phyloP scores from a whole-genome alignment of 495 filamentous ascomycete genomes.

The Bacidia rubella region DNA sequence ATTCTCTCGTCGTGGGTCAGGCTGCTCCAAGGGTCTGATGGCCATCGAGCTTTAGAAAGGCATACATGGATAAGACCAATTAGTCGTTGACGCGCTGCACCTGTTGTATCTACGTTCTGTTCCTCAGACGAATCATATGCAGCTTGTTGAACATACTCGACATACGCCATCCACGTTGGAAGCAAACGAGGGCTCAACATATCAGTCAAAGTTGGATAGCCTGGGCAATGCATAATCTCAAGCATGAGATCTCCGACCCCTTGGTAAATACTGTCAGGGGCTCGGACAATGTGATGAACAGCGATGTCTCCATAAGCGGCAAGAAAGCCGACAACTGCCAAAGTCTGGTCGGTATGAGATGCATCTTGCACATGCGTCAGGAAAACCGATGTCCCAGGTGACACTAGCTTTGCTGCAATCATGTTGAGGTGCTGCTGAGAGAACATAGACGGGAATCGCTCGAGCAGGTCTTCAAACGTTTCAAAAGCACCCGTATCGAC shows the following conservation, averaged over 20 bases:
- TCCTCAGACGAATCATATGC: conserved; percentile 11
- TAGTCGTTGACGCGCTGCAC: conserved; percentile 25
- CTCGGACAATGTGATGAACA: conserved; percentile 33
- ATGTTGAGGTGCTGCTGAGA: conserved; percentile 37
- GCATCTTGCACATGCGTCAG: conserved; percentile 38
- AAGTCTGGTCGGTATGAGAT: conserved; percentile 48
- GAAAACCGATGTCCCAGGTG: conserved; percentile 34
- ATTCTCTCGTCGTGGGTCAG: conserved; percentile 63
- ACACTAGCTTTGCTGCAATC: conserved; percentile 39
- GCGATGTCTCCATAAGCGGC: conserved; percentile 54
- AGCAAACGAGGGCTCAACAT: conserved; percentile 59
- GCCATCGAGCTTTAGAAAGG: conserved; percentile 50
- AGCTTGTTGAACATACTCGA: conserved; percentile 38
- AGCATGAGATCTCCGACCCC: conserved; percentile 29
- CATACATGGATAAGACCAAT: conserved; percentile 44
- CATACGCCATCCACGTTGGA: conserved; percentile 72
- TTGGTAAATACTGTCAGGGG: conserved; percentile 13
- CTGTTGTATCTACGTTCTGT: conserved; percentile 27
- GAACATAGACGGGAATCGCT: conserved; percentile 51
- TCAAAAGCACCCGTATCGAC: conserved; percentile 22
- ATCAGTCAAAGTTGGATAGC: conserved; percentile 66
- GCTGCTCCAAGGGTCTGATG: conserved; percentile 26
- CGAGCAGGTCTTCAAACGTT: conserved; percentile 49
- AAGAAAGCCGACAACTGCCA: conserved; percentile 55
- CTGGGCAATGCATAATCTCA: conserved; percentile 54